These are phyloP conservation scores for Bretschneidera sinensis DNA, from an alignment of 345 rosid species.

Conservation along the genomic window DNA sequence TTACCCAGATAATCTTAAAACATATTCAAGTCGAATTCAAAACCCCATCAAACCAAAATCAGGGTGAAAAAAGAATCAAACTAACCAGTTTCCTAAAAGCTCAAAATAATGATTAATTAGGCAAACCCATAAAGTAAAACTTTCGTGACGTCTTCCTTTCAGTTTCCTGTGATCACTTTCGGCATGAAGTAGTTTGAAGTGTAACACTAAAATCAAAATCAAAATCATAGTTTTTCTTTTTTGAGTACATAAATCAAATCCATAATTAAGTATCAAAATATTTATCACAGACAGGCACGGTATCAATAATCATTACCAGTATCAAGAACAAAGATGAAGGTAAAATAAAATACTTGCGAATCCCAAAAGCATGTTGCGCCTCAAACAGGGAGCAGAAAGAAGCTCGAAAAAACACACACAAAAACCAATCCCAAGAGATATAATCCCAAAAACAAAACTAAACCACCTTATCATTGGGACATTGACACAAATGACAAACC, in stretches of 20 bases:
- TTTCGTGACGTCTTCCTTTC: neutral
- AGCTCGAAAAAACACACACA: slow-evolving; percentile 32
- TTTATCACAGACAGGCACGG: slow-evolving; percentile 20
- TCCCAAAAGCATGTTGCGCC: slow-evolving; percentile 29
- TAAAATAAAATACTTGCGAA: slow-evolving; percentile 27
- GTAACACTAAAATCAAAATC: slow-evolving; percentile 4
- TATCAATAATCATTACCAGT: slow-evolving; percentile 28
- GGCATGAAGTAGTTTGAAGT: neutral
- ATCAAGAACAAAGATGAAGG: slow-evolving; percentile 20
- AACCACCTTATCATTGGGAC: slow-evolving; percentile 59
- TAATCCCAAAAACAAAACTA: slow-evolving; percentile 37
- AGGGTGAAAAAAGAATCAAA: too few relatives aligned
- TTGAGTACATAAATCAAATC: neutral
- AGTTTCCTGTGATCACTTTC: neutral
- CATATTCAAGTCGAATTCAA: too few relatives aligned
- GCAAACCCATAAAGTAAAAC: too few relatives aligned
- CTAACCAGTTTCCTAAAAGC: too few relatives aligned
- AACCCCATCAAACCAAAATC: too few relatives aligned
- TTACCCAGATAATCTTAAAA: too few relatives aligned
- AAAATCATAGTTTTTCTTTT: too few relatives aligned
- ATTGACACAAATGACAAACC: slow-evolving; percentile 55
- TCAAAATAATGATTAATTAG: too few relatives aligned
- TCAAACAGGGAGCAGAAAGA: slow-evolving; percentile 41
- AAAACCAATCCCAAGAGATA: slow-evolving; percentile 55
- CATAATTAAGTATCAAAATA: slow-evolving; percentile 2